Base-by-base conservation (phyloP, 2,329 filamentous ascomycete genomes). In the Alternaria hordeiaustralica region DNA sequence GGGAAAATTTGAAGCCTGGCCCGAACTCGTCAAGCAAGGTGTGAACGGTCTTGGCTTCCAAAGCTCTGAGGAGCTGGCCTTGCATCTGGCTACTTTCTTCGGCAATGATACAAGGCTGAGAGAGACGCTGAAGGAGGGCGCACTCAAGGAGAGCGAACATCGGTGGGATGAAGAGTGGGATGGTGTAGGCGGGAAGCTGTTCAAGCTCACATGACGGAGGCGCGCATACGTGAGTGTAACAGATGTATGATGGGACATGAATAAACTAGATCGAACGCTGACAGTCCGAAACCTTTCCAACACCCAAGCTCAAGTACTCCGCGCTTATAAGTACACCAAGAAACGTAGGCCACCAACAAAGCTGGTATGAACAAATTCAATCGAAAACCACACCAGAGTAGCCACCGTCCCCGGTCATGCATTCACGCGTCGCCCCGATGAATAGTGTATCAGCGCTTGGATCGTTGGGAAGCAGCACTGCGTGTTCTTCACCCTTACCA, bases 151-250 rank as follows among this genome's bases (percentile, higher is more conserved):
- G 79, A 93, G 93, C 36, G 84, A 84, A 46, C 84, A 90, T 60
- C 86, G 95, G 49, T 99, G 96, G 96, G 91, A 96, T 71, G 91
- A 94, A 70, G 94, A 97, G 77, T 99, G 96, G 96, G 89, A 96
- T 83, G 86, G 87, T 10, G 89, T 97, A 47, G 91, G 94, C 8
- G 93, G 91, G 11, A 87, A 86, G 50, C 80, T 97, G 5, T 85
- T 97, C 50, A 62, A 61, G 36, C 51, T 68, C 13, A 56, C 26
- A 20, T 63, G 25, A 43, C 4, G 23, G 33, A 20, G 10, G 18
- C 3, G 26, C 3, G 8, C 12, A 23, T 13, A 8, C 5, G 6
- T 15, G 28, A 23, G 5, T 33, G 9, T 33, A 36, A 20, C 10
- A 15, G 33, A 36, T 9, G 12, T 12, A n/a, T 13, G 13, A 18